Percentiles rank a stretch among this genome's conserved stretches.
Conservation (phyloP, 2,329 filamentous ascomycete genomes). For the Lachnellula cervina region DNA sequence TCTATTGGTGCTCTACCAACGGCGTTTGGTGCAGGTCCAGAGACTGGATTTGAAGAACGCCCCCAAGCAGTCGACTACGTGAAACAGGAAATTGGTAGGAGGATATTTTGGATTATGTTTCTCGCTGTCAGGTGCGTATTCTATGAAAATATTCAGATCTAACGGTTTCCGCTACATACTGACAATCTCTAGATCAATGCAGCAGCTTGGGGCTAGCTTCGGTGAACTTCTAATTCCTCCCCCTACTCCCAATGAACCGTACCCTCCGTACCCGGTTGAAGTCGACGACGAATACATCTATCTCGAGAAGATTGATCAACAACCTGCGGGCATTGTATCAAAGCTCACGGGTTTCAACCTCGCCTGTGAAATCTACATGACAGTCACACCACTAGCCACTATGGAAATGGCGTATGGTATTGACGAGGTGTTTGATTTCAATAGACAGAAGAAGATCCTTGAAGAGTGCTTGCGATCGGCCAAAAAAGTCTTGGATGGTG, state of each 20-base stretch:
- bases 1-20: slow-evolving; percentile 22
- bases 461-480: slow-evolving; percentile 65
- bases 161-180: slow-evolving; percentile 13
- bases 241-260: slow-evolving; percentile 67
- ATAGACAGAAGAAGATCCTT: slow-evolving; percentile 69
- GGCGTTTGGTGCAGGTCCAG: slow-evolving; percentile 19
- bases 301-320: slow-evolving; percentile 62
- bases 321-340: slow-evolving; percentile 63
- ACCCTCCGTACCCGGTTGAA: slow-evolving; percentile 74
- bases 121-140: slow-evolving; percentile 57
- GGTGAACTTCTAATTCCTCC: slow-evolving; percentile 71
- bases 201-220: slow-evolving; percentile 69
- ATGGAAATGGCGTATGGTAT: slow-evolving; percentile 79
- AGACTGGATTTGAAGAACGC: slow-evolving; percentile 6
- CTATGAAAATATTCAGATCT: slow-evolving; percentile 23
- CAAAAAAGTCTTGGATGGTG: slow-evolving; percentile 61
- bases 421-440: slow-evolving; percentile 69
- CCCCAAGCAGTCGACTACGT: slow-evolving; percentile 53
- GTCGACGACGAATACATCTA: slow-evolving; percentile 81
- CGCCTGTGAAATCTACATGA: slow-evolving; percentile 71
- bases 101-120: slow-evolving; percentile 81
- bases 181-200: slow-evolving; percentile 54
- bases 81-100: slow-evolving; percentile 67
- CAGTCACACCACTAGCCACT: slow-evolving; percentile 73
- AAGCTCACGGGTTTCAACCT: slow-evolving; percentile 76